These are phyloP conservation scores for Aureobasidium sp. DNA, from an alignment of 2,329 filamentous ascomycete genomes.

Conservation along the genomic window DNA sequence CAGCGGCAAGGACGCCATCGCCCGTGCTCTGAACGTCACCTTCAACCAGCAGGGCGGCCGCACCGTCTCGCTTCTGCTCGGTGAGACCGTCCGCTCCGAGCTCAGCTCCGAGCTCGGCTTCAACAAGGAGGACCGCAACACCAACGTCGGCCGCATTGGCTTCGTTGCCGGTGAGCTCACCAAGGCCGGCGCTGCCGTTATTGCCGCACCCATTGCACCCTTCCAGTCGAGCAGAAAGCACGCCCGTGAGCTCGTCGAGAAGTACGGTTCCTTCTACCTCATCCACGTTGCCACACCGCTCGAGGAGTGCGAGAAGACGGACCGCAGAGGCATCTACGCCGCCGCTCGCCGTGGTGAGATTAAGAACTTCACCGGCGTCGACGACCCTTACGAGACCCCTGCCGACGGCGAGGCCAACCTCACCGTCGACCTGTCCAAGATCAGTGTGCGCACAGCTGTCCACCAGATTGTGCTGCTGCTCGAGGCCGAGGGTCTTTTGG, in stretches of 20 bases:
- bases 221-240: conserved; percentile 71
- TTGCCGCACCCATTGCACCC: conserved; percentile 91
- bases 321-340: conserved; percentile 84
- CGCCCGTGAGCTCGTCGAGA: conserved; percentile 79
- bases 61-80: conserved; percentile 86
- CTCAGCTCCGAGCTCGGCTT: conserved; percentile 94
- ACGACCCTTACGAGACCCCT: conserved; percentile 90
- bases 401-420: conserved; percentile 76
- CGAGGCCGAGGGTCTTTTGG: conserved; percentile 81
- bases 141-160: conserved; percentile 91
- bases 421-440: conserved; percentile 76
- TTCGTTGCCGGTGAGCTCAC: conserved; percentile 96
- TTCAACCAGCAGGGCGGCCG: conserved; percentile 97
- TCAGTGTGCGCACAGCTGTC: conserved; percentile 83
- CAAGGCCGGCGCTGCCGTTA: conserved; percentile 85
- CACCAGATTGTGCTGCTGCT: conserved; percentile 94
- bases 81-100: conserved; percentile 90
- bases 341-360: conserved; percentile 82
- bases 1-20: conserved; percentile 94
- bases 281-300: conserved; percentile 90
- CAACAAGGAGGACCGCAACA: conserved; percentile 83
- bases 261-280: conserved; percentile 86
- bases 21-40: conserved; percentile 89
- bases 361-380: conserved; percentile 96
- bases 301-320: conserved; percentile 89